Conservation (phyloP, 495 filamentous ascomycete genomes). For the Aspergillus carlsbadensis region DNA sequence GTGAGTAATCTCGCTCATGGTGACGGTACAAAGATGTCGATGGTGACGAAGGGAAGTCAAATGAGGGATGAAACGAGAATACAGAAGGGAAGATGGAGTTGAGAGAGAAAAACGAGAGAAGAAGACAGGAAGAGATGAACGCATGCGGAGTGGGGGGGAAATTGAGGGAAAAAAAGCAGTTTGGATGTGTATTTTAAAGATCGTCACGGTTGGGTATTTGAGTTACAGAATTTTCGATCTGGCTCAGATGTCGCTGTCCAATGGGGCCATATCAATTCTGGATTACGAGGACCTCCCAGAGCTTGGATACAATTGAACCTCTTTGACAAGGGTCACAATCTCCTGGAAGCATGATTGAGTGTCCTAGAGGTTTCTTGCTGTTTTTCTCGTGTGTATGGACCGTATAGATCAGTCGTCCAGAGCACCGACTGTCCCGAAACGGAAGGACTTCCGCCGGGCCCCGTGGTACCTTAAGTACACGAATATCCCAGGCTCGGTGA, state of each 20-base stretch:
- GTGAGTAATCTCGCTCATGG: constrained; percentile 58
- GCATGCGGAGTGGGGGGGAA: constrained; percentile 22
- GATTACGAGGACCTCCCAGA: neutral
- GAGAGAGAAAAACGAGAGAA: constrained; percentile 16
- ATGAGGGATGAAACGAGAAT: constrained; percentile 16
- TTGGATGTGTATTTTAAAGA: constrained; percentile 14
- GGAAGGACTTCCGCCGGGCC: constrained; percentile 10
- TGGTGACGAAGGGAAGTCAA: constrained; percentile 10
- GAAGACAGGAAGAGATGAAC: constrained; percentile 26
- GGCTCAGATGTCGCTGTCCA: constrained; percentile 1
- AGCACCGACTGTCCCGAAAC: constrained; percentile 3
- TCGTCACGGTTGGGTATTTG: constrained; percentile 13
- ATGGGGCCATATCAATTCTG: constrained; percentile 8
- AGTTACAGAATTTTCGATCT: neutral
- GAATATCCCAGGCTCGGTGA: neutral
- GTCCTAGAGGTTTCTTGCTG: too few relatives aligned
- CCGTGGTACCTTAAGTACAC: neutral
- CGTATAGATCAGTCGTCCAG: too few relatives aligned
- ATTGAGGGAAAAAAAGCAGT: constrained; percentile 11
- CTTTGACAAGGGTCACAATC: too few relatives aligned
- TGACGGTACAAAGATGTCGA: constrained; percentile 27
- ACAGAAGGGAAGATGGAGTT: constrained; percentile 15
- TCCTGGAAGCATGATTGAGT: too few relatives aligned
- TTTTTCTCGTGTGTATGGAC: too few relatives aligned
- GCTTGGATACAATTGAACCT: neutral